These are phyloP conservation scores for Solanum lignicaule DNA, from an alignment of 257 asterid genomes.

Conservation along the genomic window DNA sequence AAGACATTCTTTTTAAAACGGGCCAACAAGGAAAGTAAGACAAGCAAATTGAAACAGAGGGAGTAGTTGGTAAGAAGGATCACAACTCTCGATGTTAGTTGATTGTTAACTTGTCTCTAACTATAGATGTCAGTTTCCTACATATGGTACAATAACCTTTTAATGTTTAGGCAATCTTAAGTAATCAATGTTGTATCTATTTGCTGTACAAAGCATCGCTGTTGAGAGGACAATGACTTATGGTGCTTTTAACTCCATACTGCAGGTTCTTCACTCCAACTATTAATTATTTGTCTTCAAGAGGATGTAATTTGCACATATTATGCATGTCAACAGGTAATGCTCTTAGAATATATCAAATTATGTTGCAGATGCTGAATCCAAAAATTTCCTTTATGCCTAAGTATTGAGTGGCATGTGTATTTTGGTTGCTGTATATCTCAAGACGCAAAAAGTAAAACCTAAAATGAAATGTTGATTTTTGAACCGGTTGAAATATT, in stretches of 20 bases:
- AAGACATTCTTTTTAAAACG: not conserved
- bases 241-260: not conserved
- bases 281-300: conserved; percentile 49
- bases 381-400: not conserved
- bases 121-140: not conserved
- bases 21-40: not conserved
- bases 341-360: not conserved
- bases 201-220: not conserved
- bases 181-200: not conserved
- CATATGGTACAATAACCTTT: not conserved
- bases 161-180: not conserved
- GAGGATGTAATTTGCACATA: conserved; percentile 54
- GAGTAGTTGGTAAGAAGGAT: not conserved
- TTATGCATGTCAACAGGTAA: conserved; percentile 84
- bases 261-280: conserved; percentile 93
- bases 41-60: not conserved
- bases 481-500: not conserved
- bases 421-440: not conserved
- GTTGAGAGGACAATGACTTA: not conserved
- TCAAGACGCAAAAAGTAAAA: not conserved
- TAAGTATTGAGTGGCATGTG: not conserved
- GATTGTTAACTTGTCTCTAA: not conserved
- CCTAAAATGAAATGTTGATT: not conserved
- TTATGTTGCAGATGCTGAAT: not conserved
- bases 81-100: not conserved